phyloP scores from a whole-genome alignment of 306 rosid genomes.

The Pyrus communis region DNA sequence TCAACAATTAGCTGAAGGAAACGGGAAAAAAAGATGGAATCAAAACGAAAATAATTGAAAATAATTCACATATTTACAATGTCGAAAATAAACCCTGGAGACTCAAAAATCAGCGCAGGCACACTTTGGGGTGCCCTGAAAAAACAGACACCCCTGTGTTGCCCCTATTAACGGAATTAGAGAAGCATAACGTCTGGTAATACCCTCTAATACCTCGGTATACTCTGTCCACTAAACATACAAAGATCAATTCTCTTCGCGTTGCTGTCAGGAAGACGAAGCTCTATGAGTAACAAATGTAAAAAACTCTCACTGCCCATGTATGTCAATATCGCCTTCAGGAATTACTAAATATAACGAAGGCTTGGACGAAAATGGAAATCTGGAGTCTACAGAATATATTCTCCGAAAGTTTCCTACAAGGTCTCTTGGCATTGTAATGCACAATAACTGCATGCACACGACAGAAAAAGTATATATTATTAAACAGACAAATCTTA shows the following conservation, averaged over 20 bases:
- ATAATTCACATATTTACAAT: slow-evolving; percentile 41
- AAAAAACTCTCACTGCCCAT: slow-evolving; percentile 15
- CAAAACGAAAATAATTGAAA: not conserved
- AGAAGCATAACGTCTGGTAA: not conserved
- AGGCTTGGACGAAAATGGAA: slow-evolving; percentile 33
- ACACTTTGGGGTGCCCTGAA: slow-evolving; percentile 42
- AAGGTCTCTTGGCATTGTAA: slow-evolving; percentile 27
- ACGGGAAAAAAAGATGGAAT: not conserved
- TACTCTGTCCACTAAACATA: not conserved
- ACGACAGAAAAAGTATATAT: not conserved
- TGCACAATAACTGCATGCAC: slow-evolving; percentile 37
- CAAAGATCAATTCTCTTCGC: slow-evolving; percentile 1
- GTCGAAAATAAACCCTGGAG: slow-evolving; percentile 5
- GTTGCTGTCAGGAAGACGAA: slow-evolving; percentile 14
- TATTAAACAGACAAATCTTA: not conserved
- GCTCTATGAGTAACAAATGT: slow-evolving; percentile 33
- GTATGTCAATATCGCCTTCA: slow-evolving; percentile 51
- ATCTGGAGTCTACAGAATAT: slow-evolving; percentile 58
- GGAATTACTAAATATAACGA: slow-evolving; percentile 30
- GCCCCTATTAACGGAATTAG: slow-evolving; percentile 22
- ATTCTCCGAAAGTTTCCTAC: slow-evolving; percentile 39
- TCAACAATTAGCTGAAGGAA: slow-evolving; percentile 19
- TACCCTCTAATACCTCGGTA: not conserved
- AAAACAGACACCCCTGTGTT: slow-evolving; percentile 52
- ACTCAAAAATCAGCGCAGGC: slow-evolving; percentile 4